These are phyloP conservation scores for Rheum nobile DNA, from an alignment of 148 eudicot genomes.

Conservation along the genomic window DNA sequence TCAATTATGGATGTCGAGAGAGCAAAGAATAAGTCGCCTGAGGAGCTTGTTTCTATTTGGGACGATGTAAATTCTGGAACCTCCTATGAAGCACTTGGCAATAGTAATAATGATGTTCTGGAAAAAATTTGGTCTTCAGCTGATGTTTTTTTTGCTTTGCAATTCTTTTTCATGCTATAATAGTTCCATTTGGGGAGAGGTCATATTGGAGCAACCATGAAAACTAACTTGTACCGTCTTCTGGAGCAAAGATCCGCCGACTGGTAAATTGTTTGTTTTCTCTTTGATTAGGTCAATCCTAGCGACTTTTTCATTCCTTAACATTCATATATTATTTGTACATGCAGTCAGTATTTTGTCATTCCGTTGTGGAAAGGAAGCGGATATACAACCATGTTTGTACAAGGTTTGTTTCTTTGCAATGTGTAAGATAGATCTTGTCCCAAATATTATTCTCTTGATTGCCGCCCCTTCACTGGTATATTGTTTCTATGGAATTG, in stretches of 20 bases:
- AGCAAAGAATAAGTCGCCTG: slow-evolving; percentile 51
- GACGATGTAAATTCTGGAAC: slow-evolving; percentile 53
- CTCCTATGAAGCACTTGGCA: neutral
- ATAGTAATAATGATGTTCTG: neutral
- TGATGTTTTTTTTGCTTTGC: neutral
- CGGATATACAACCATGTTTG: slow-evolving; percentile 90
- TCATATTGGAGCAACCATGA: slow-evolving; percentile 80
- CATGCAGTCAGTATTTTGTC: slow-evolving; percentile 68
- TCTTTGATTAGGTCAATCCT: neutral
- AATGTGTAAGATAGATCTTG: neutral
- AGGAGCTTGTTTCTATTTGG: slow-evolving; percentile 77
- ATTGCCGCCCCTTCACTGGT: neutral
- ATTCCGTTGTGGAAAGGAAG: slow-evolving; percentile 91
- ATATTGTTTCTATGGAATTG: neutral
- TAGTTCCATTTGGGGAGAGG: slow-evolving; percentile 95
- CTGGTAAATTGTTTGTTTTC: slow-evolving; percentile 35
- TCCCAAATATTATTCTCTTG: neutral
- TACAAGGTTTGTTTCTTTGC: slow-evolving; percentile 53
- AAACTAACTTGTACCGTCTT: slow-evolving; percentile 48
- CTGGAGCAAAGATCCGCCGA: slow-evolving; percentile 64
- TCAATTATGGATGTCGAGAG: slow-evolving; percentile 65
- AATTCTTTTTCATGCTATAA: slow-evolving; percentile 3
- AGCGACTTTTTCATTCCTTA: neutral
- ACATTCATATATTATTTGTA: slow-evolving; percentile 7
- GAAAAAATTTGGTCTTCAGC: neutral